Evolutionary conservation across 768 basidiomycete genomes (phyloP).

Genomic region (Naematelia encephala): DNA sequence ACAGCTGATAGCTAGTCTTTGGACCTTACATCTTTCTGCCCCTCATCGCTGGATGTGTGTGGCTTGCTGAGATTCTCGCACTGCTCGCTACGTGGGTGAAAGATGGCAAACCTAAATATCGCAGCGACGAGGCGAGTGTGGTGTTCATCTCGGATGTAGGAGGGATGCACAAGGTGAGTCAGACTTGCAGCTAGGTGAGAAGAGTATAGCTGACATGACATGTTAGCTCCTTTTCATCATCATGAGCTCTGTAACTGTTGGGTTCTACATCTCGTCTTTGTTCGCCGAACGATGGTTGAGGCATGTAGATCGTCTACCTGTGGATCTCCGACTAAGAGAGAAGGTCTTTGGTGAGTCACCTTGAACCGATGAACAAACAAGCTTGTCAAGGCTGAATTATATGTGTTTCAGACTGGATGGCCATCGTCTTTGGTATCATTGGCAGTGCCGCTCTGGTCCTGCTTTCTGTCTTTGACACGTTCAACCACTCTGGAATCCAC

Average conservation of each 20-base stretch:
- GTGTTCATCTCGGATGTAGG: slow-evolving; percentile 52
- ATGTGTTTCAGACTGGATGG: slow-evolving; percentile 46
- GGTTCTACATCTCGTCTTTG: slow-evolving; percentile 49
- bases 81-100: slow-evolving; percentile 44
- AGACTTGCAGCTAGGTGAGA: background rate
- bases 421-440: slow-evolving; percentile 48
- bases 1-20: slow-evolving; percentile 29
- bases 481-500: slow-evolving; percentile 47
- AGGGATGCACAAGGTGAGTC: slow-evolving; percentile 20
- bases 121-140: slow-evolving; percentile 40
- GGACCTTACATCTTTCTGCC: slow-evolving; percentile 48
- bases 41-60: slow-evolving; percentile 35
- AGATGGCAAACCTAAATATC: slow-evolving; percentile 45
- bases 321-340: slow-evolving; percentile 41
- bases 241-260: slow-evolving; percentile 26
- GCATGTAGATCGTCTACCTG: slow-evolving; percentile 52
- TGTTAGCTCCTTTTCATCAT: slow-evolving; percentile 44
- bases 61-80: slow-evolving; percentile 47
- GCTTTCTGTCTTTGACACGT: slow-evolving; percentile 44
- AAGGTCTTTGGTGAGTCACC: slow-evolving; percentile 42
- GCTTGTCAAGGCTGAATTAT: background rate
- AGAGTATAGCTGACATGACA: background rate
- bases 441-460: slow-evolving; percentile 49
- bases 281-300: slow-evolving; percentile 52
- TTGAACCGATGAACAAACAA: background rate